Evolutionary conservation across 2,329 filamentous ascomycete genomes (phyloP).

Genomic region (Trichoderma sp.): DNA sequence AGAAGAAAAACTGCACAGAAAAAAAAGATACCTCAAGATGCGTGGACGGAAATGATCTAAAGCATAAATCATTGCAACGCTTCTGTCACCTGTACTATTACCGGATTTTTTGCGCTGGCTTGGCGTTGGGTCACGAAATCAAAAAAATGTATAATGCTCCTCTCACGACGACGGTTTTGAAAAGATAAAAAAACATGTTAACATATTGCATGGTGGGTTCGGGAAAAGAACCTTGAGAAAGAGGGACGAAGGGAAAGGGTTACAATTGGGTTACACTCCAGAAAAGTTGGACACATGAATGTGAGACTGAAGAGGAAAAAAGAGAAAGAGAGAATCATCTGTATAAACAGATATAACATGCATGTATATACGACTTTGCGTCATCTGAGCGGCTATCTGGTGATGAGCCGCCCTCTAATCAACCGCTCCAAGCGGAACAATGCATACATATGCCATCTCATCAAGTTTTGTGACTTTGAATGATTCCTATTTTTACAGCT

Average conservation of each 20-base stretch:
- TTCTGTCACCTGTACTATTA: slow-evolving; percentile 44
- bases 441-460: not conserved
- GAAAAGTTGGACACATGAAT: slow-evolving; percentile 29
- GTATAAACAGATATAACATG: slow-evolving; percentile 29
- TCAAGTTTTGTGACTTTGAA: not conserved
- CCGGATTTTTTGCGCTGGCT: slow-evolving; percentile 34
- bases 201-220: slow-evolving; percentile 36
- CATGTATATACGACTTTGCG: slow-evolving; percentile 30
- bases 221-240: slow-evolving; percentile 6
- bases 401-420: slow-evolving; percentile 26
- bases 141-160: slow-evolving; percentile 50
- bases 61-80: slow-evolving; percentile 22
- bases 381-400: slow-evolving; percentile 21
- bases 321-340: slow-evolving; percentile 11
- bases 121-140: slow-evolving; percentile 41
- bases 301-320: slow-evolving; percentile 7
- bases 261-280: slow-evolving; percentile 5
- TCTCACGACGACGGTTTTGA: slow-evolving; percentile 46
- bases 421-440: slow-evolving; percentile 26
- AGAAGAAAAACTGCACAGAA: not conserved
- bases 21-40: slow-evolving; percentile 15
- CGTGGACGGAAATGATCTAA: not conserved
- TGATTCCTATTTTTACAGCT: not conserved
- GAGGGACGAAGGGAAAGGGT: not conserved
- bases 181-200: slow-evolving; percentile 17